Conservation (phyloP, 495 filamentous ascomycete genomes). For the Podospora pseudoanserina region DNA sequence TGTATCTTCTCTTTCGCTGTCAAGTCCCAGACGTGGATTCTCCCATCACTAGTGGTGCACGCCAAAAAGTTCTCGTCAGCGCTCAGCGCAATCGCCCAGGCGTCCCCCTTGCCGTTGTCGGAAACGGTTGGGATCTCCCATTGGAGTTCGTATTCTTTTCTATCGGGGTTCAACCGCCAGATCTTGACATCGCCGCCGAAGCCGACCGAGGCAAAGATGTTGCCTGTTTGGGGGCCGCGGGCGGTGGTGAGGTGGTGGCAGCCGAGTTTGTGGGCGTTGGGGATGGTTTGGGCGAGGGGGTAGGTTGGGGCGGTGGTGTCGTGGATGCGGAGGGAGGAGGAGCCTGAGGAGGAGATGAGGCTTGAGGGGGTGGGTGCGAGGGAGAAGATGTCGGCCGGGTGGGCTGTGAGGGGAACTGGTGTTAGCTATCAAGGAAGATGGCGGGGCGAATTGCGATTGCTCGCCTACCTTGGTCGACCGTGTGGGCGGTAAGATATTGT, state of each 20-base stretch:
- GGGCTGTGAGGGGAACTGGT: slow-evolving; percentile 51
- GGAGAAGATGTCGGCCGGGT: slow-evolving; percentile 84
- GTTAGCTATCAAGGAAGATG: not conserved
- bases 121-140: slow-evolving; percentile 35
- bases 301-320: slow-evolving; percentile 65
- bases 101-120: slow-evolving; percentile 54
- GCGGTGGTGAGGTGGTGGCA: slow-evolving; percentile 82
- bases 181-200: slow-evolving; percentile 83
- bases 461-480: slow-evolving; percentile 84
- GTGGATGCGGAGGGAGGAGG: slow-evolving; percentile 74
- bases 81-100: slow-evolving; percentile 85
- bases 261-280: slow-evolving; percentile 74
- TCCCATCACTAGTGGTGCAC: slow-evolving; percentile 75
- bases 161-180: slow-evolving; percentile 56
- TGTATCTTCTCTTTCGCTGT: slow-evolving; percentile 47
- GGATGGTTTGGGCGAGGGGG: slow-evolving; percentile 70
- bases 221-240: slow-evolving; percentile 48
- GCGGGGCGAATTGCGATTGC: slow-evolving; percentile 19
- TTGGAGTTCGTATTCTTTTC: slow-evolving; percentile 49
- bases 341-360: slow-evolving; percentile 77
- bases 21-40: slow-evolving; percentile 85
- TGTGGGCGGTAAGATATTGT: slow-evolving; percentile 92
- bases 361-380: slow-evolving; percentile 75
- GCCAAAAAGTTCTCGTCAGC: slow-evolving; percentile 78
- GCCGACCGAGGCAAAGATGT: slow-evolving; percentile 71